Base-by-base conservation (phyloP, 2,329 filamentous ascomycete species). In the Colletotrichum cereale region DNA sequence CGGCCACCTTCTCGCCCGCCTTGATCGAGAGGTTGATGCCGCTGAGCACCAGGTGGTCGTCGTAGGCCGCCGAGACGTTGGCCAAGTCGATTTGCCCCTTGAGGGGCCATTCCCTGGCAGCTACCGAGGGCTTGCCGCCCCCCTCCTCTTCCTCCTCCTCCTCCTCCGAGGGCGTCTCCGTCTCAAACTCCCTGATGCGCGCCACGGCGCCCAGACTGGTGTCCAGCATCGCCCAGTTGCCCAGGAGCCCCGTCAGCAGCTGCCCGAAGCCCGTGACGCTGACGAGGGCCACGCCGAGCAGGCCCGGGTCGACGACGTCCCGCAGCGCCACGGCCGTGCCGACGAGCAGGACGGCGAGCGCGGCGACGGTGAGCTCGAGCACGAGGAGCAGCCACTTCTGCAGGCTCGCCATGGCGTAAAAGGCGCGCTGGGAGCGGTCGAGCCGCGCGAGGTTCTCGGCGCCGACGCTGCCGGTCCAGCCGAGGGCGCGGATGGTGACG, bases 381-480 rank as follows among this genome's bases (percentile, higher is more conserved):
- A 87, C 85, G 0, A 90, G 78, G 0, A 80, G 83, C 0, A 89
- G 80, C 88, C 89, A 91, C 40, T 86, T 82, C 75, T 91, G 89
- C 10, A 89, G 83, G 40, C 85, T 84, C 60, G 83, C 86, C 18
- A 90, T 81, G 0, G 89, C 80, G 74, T 91, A 91, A 66, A 86
- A 89, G 0, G 89, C 88, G 34, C 81, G 79, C 74, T 91, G 89
- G 0, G 88, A 89, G 10, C 78, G 78, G 73, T 90, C 86, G 1
- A 91, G 79, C 0, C 88, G 80, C 5, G 74, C 73, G n/a, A 85
- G 77, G 67, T 87, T 88, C 73, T 82, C 82, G 40, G 83, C 75
- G 18, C 83, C 78, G 62, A 84, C 81, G 5, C 77, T 75, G 3
- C 78, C 74, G 42, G 84, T 80, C 87, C 87, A 89, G 10, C 83